phyloP scores from a whole-genome alignment of 2,329 filamentous ascomycete species.

The Dactylella cylindrospora region DNA sequence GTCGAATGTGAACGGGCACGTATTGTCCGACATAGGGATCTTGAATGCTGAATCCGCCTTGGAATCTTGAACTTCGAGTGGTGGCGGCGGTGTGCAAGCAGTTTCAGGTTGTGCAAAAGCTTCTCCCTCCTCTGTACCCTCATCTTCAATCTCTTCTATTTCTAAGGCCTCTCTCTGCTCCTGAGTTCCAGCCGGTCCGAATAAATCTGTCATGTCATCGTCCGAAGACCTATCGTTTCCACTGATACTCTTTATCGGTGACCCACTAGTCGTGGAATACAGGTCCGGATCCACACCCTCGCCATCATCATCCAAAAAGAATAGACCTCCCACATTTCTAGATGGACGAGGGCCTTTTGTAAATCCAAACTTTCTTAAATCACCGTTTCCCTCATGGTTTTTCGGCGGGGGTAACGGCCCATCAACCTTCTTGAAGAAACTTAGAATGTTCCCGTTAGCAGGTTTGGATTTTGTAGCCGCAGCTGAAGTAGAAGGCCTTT shows the following conservation, averaged over 20 bases:
- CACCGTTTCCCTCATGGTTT: conserved; percentile 27
- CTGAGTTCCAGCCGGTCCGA: conserved; percentile 33
- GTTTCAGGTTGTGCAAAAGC: neutral
- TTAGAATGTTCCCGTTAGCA: conserved; percentile 36
- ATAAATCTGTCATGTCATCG: conserved; percentile 32
- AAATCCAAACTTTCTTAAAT: conserved; percentile 39
- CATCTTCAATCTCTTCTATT: conserved; percentile 11
- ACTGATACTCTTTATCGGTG: neutral
- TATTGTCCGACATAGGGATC: neutral
- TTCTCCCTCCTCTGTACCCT: neutral
- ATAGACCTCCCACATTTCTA: conserved; percentile 19
- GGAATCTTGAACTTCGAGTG: neutral
- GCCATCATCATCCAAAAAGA: conserved; percentile 27
- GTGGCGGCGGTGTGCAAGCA: conserved; percentile 30
- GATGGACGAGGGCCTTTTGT: conserved; percentile 26
- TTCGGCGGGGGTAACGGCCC: conserved; percentile 26
- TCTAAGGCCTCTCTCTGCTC: conserved; percentile 34
- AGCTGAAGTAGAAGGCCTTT: conserved; percentile 16
- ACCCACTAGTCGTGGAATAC: neutral
- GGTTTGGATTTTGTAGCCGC: conserved; percentile 8
- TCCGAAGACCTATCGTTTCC: neutral
- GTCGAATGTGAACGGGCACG: conserved; percentile 37
- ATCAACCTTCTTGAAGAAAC: conserved; percentile 41
- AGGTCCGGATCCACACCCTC: neutral
- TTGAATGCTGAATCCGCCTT: neutral